Conservation (phyloP, 176 grass and related monocot genomes). For the Saccharum officinarum region DNA sequence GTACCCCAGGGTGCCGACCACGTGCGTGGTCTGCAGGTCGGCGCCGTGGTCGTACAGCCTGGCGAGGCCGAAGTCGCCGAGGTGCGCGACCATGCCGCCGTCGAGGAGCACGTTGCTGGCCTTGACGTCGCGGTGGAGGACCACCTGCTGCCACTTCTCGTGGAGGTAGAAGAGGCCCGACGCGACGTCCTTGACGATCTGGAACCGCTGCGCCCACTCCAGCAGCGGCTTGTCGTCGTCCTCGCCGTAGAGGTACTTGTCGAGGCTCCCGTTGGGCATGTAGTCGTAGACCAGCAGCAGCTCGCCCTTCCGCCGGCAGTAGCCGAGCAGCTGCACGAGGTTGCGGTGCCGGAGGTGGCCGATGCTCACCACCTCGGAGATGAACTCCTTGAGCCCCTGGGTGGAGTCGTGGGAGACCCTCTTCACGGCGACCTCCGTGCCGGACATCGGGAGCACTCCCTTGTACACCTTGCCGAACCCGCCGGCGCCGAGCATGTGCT, state of each 20-base stretch:
- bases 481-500: conserved; percentile 2
- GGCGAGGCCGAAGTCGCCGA: background rate
- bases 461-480: conserved; percentile 29
- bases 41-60: too few relatives aligned
- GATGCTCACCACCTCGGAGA: conserved; percentile 30
- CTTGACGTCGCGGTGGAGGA: conserved; percentile 85
- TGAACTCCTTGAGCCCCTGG: conserved; percentile 30
- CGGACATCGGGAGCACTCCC: background rate
- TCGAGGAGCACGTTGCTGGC: conserved; percentile 80
- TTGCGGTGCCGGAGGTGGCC: conserved; percentile 10
- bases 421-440: conserved; percentile 11
- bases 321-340: background rate
- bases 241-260: conserved; percentile 12
- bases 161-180: conserved; percentile 53
- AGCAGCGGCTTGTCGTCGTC: background rate
- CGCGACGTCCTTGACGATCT: conserved; percentile 51
- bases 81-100: conserved; percentile 31
- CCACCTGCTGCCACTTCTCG: conserved; percentile 54
- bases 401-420: conserved; percentile 16
- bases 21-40: too few relatives aligned
- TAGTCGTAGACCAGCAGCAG: conserved; percentile 31
- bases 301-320: conserved; percentile 25
- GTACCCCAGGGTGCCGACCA: too few relatives aligned
- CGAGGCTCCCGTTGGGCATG: conserved; percentile 21
- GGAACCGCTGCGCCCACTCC: conserved; percentile 42